Evolutionary conservation across 371 early-diverging fungal genomes (phyloP).

Genomic region (Homolaphlyctis polyrhiza): DNA sequence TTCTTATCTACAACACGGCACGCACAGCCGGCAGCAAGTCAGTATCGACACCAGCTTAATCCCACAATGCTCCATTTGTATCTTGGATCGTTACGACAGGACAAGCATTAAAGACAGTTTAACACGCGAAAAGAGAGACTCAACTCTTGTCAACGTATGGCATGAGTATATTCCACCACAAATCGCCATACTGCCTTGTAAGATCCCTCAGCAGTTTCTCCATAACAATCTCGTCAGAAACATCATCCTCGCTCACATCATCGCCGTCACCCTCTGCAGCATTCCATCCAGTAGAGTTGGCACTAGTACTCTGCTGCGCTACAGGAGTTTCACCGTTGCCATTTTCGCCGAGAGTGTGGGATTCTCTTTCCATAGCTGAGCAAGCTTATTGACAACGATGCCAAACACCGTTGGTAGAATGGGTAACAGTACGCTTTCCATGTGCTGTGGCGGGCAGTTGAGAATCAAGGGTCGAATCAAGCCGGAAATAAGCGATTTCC

Average conservation of each 20-base stretch:
- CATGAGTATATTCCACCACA: conserved; percentile 11
- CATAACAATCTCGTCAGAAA: conserved; percentile 42
- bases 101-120: conserved; percentile 7
- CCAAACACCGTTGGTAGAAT: conserved; percentile 33
- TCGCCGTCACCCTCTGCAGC: conserved; percentile 13
- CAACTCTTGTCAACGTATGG: conserved; percentile 1
- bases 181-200: conserved; percentile 33
- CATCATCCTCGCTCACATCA: conserved; percentile 33
- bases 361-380: neutral
- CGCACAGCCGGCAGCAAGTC: neutral
- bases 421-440: conserved; percentile 23
- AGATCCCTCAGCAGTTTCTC: conserved; percentile 47
- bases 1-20: no score
- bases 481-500: conserved; percentile 27
- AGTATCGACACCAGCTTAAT: neutral
- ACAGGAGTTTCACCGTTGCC: no score
- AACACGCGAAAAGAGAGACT: no score
- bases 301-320: neutral
- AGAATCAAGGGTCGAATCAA: conserved; percentile 36
- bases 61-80: conserved; percentile 7
- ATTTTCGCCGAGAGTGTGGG: no score
- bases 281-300: neutral
- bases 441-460: conserved; percentile 40
- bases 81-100: conserved; percentile 8
- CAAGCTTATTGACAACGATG: conserved; percentile 30